Base-by-base conservation (phyloP, 139 green algal species). In the Coelastrella sp. region DNA sequence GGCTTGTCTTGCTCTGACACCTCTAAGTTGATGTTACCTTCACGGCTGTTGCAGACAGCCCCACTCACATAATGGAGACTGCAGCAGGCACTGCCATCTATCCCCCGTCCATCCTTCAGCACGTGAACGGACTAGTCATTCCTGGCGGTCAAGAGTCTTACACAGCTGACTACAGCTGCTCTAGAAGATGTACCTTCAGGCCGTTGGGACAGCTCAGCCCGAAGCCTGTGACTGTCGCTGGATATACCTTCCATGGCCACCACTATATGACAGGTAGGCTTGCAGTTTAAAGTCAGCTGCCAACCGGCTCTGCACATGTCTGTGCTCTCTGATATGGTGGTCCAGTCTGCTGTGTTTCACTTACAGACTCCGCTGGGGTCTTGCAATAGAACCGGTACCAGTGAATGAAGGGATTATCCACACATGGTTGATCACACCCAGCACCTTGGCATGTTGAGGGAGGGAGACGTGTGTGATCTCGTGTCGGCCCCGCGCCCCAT, bases 241-340 rank as follows among this genome's bases (percentile, higher is more conserved):
- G 82, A 17, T 87, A 87, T 47, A 87, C 82, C n/a, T 87, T 87
- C 65, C 82, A 87, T 22, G 82, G 60, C 22, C 82, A 87, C 61
- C 82, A 87, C 82, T 87, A 76, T 61, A 77, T 87, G 60, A 87
- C 82, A 87, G 82, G 82, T 87, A 56, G 10, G 14, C 75, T 59
- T 19, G 75, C 22, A 19, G 14, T 81, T 17, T 17, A 14, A 10
- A 13, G 14, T 14, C 64, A 73, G 64, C 14, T 13, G 11, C 11
- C 64, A 20, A 73, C 64, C 14, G 64, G 11, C 14, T 13, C 64
- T 20, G 64, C 64, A 20, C 11, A 73, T 13, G 64, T 14, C 64
- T 13, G 11, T 20, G 64, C 11, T 73, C 64, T 73, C 64, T 13
- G 64, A 73, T 14, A 14, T 13, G 64, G 64, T 20, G 64, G 64